Evolutionary conservation across 2,329 filamentous ascomycete species (phyloP).

Genomic region (Xylaria multiplex): DNA sequence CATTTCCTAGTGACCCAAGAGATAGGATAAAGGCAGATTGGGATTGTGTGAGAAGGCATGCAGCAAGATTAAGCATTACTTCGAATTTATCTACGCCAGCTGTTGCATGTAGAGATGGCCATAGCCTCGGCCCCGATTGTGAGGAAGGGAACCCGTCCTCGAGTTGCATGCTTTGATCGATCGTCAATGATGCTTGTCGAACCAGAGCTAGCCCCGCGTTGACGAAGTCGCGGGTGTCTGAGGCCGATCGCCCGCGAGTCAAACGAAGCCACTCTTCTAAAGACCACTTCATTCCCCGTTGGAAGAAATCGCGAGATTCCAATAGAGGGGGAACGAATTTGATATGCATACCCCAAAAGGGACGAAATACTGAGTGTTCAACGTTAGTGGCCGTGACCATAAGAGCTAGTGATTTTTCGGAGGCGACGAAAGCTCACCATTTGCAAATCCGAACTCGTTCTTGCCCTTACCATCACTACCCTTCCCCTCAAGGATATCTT

Average conservation of each 20-base stretch:
- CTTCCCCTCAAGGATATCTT: neutral
- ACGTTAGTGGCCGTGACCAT: neutral
- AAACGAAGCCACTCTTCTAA: constrained; percentile 27
- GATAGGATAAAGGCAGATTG: constrained; percentile 16
- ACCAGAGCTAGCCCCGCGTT: constrained; percentile 24
- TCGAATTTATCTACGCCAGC: constrained; percentile 18
- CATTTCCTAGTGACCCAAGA: neutral
- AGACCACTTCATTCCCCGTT: constrained; percentile 23
- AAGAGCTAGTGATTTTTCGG: neutral
- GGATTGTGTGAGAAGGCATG: constrained; percentile 24
- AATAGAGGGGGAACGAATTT: constrained; percentile 22
- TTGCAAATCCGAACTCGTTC: neutral
- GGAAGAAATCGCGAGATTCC: constrained; percentile 17
- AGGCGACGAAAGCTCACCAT: neutral
- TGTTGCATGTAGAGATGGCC: constrained; percentile 13
- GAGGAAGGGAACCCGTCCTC: neutral
- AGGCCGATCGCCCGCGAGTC: constrained; percentile 17
- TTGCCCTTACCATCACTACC: neutral
- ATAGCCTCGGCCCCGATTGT: constrained; percentile 1
- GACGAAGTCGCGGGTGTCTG: constrained; percentile 25
- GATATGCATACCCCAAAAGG: constrained; percentile 11
- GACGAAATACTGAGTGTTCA: neutral
- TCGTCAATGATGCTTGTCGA: constrained; percentile 16
- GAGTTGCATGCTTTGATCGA: constrained; percentile 28
- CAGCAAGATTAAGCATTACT: constrained; percentile 28